Evolutionary conservation across 1,284 basidiomycete species (phyloP), one percentile per base, ranked within the genome.

Genomic region (Ceratobasidium papillatum): DNA sequence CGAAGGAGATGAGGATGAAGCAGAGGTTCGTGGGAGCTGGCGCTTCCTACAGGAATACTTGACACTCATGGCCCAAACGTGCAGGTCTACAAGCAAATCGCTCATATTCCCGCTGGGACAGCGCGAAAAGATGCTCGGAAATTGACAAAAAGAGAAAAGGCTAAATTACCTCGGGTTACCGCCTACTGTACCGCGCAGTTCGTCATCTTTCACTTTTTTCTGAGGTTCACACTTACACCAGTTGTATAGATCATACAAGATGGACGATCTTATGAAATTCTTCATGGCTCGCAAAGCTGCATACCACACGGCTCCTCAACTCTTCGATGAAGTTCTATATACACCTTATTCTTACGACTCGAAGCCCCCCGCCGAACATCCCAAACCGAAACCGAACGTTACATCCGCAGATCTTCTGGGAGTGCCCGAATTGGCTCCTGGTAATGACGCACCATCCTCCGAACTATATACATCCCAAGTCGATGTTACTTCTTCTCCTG

Each of bases 101-200:
- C 92, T 9, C 89, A 94, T 63, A 99, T 98, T 75, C 96, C 96
- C 1, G 95, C 95, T 61, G 96, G 96, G 1, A 95, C 94, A 47
- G 96, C 96, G 41, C 88, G 95, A 61, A 87, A 95, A 76, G 96
- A 98, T 86, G 96, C 96, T 0, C 84, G 95, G 75, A 89, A 88
- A 75, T 83, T 98, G 77, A 98, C 96, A 0, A 96, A 97, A 83
- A 94, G 93, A 82, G 96, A 96, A 80, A 95, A 96, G 43, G 95
- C 96, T 78, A 94, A 92, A 52, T 82, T 98, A 38, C 95, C 96
- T n/a, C 85, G 96, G 78, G 96, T 97, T 22, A 98, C 96, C 3
- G 96, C 96, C 1, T 98, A 98, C 83, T 94, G 95, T 73, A 98
- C 96, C 17, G 94, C 96, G 47, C 91, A 89, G 94, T 96, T 82